Base-by-base conservation (phyloP, 345 rosid genomes). In the Eucalyptus melliodora region DNA sequence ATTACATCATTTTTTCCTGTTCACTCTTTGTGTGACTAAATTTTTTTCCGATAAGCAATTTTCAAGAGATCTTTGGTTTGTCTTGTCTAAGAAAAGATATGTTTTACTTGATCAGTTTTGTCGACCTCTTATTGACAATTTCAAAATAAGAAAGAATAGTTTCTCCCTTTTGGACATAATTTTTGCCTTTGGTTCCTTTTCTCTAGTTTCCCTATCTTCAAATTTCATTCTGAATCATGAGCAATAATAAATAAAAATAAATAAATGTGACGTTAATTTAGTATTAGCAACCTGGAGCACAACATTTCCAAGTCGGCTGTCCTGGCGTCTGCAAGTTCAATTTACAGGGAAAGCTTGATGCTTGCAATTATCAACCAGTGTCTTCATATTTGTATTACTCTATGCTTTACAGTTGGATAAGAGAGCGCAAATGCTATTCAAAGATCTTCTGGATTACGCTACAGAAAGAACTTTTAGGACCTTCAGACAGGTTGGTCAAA, bases 361-460 rank as follows among this genome's bases (percentile, higher is more conserved):
- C 67, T 55, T 87, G 56, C 88, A 21, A 44, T 50, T 16, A 14
- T 31, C 56, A 50, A n/a, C 16, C 45, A 50, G 59, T 53, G 60
- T 53, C 56, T 53, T 87, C 81, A 40, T 60, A 21, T 10, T 40
- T 77, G 24, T 11, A 11, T 11, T 40, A 77, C 47, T 77, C 44
- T 40, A 27, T 77, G 24, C 62, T 23, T 80, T 8, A 49, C 90
- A 95, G 96, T 91, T 94, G 90, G 94, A 94, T 86, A 89, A 91
- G 37, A 90, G 91, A 72, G 93, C 94, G 21, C 91, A 89, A 88
- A 59, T 91, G 50, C 53, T 95, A 31, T 89, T 95, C 23, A 95
- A 95, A 91, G 89, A 90, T 87, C 90, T 95, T 50, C 93, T 95
- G 4, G 97, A 94, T 92, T 92, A 86, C 65, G 94, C 94, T 67